Percentiles rank a stretch among this genome's conserved stretches.
These are phyloP conservation scores for Aspergillus bridgeri DNA, from an alignment of 495 filamentous ascomycete genomes.

Conservation along the genomic window DNA sequence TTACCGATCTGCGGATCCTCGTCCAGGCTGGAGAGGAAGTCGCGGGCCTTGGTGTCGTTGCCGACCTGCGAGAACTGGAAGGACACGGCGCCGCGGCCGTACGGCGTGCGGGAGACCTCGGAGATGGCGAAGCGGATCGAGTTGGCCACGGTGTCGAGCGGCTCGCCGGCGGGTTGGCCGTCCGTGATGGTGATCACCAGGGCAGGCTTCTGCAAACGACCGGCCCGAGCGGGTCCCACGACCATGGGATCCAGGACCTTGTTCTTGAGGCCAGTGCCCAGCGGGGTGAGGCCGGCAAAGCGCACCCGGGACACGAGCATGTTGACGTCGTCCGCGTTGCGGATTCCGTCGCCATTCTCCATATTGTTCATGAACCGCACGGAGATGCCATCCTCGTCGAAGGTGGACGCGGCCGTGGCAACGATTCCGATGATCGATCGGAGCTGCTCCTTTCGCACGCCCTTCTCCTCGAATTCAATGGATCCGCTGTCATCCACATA, in stretches of 20 bases:
- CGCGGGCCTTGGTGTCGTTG: slow-evolving; percentile 61
- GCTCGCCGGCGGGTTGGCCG: slow-evolving; percentile 59
- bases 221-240: slow-evolving; percentile 44
- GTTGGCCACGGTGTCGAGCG: slow-evolving; percentile 46
- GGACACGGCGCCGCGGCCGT: slow-evolving; percentile 51
- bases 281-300: slow-evolving; percentile 67
- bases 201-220: slow-evolving; percentile 59
- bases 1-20: slow-evolving; percentile 59
- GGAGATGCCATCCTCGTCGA: slow-evolving; percentile 67
- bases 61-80: slow-evolving; percentile 77
- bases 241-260: slow-evolving; percentile 64
- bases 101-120: slow-evolving; percentile 43
- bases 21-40: slow-evolving; percentile 61
- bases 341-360: slow-evolving; percentile 51
- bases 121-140: slow-evolving; percentile 46
- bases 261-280: slow-evolving; percentile 57
- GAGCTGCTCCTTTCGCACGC: slow-evolving; percentile 64
- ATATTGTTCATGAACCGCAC: slow-evolving; percentile 69
- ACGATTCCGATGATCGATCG: slow-evolving; percentile 59
- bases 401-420: slow-evolving; percentile 62
- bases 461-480: slow-evolving; percentile 63
- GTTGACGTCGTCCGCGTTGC: slow-evolving; percentile 55
- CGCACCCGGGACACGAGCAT: slow-evolving; percentile 52
- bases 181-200: slow-evolving; percentile 71
- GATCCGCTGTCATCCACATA: slow-evolving; percentile 74